These are phyloP conservation scores for Cicer chorassanicum DNA, from an alignment of 306 rosid genomes.

Conservation along the genomic window DNA sequence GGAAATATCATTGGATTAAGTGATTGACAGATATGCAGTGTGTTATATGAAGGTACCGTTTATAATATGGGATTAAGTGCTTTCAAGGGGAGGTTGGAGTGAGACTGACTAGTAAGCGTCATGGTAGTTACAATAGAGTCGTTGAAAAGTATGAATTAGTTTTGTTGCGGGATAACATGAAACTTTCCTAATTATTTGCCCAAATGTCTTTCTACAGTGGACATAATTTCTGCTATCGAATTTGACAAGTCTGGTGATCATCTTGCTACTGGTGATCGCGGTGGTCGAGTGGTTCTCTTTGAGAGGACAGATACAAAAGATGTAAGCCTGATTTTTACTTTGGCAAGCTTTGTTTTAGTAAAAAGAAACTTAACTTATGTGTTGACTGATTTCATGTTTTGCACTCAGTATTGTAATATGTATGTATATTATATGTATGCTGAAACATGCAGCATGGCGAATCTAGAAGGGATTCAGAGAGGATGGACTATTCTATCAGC, in stretches of 20 bases:
- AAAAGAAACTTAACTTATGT: neutral
- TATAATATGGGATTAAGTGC: constrained; percentile 15
- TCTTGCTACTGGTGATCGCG: constrained; percentile 99
- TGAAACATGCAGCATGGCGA: constrained; percentile 75
- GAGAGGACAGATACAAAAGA: constrained; percentile 96
- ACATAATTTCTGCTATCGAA: constrained; percentile 97
- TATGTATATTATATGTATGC: constrained; percentile 40
- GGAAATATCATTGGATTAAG: neutral
- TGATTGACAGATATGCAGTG: constrained; percentile 12
- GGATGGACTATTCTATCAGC: constrained; percentile 73
- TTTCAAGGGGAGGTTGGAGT: constrained; percentile 26
- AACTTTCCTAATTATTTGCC: constrained; percentile 43
- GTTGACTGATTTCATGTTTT: constrained; percentile 29
- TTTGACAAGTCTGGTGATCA: constrained; percentile 96
- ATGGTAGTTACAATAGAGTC: constrained; percentile 33
- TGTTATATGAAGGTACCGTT: neutral
- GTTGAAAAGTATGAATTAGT: constrained; percentile 33
- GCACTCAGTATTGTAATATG: constrained; percentile 34
- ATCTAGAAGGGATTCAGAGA: constrained; percentile 85
- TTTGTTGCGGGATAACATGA: constrained; percentile 35
- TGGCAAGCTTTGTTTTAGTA: constrained; percentile 4
- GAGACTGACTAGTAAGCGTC: constrained; percentile 15
- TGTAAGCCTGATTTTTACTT: constrained; percentile 58
- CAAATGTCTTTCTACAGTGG: constrained; percentile 69
- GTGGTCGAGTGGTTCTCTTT: constrained; percentile 99